Conservation (phyloP, 2,329 filamentous ascomycete genomes). For the Colletotrichum camelliae region DNA sequence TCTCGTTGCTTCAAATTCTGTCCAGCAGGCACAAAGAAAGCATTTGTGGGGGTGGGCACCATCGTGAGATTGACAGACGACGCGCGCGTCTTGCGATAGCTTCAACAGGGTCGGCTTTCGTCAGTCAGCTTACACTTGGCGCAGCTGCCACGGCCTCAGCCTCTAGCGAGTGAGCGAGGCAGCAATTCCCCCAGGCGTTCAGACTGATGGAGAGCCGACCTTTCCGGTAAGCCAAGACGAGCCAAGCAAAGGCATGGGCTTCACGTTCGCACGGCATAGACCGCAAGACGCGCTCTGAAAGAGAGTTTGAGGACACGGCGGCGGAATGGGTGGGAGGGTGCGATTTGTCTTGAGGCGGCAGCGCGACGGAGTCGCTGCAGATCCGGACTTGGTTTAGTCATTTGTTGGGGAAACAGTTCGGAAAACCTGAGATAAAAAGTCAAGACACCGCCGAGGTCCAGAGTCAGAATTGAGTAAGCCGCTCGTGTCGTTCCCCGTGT, state of each 20-base stretch:
- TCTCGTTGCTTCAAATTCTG: not conserved
- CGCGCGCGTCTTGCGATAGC: not conserved
- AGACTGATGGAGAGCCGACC: not conserved
- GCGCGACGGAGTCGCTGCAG: not conserved
- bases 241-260: not conserved
- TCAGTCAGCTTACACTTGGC: not conserved
- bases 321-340: not conserved
- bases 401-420: not conserved
- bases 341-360: constrained; percentile 4
- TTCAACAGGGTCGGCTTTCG: not conserved
- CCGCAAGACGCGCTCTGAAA: not conserved
- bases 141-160: not conserved
- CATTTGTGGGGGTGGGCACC: not conserved
- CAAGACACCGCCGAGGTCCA: not conserved
- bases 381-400: not conserved
- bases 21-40: not conserved
- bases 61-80: not conserved
- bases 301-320: not conserved
- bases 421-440: not conserved
- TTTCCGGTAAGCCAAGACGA: not conserved
- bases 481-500: not conserved
- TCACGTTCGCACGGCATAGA: not conserved
- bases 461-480: not conserved
- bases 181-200: not conserved
- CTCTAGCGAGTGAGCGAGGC: not conserved